phyloP scores from a whole-genome alignment of 2,329 filamentous ascomycete species.

The Didymella keratinophila region DNA sequence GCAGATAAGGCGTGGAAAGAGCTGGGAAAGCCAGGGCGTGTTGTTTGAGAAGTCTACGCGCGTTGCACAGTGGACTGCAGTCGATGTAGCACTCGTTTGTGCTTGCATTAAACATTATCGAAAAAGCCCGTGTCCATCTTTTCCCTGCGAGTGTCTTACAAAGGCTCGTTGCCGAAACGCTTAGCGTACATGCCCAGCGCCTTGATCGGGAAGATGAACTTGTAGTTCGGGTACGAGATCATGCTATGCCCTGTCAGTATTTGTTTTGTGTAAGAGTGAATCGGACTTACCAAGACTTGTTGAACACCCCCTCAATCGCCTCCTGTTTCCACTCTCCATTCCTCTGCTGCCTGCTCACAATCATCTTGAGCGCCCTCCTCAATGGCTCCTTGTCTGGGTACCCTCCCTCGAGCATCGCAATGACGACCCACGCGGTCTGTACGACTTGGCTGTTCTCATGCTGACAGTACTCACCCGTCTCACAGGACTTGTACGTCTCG shows the following conservation, averaged over 20 bases:
- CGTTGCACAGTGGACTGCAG: too few relatives aligned
- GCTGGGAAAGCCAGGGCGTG: too few relatives aligned
- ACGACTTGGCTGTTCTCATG: constrained; percentile 87
- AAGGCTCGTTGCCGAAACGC: constrained; percentile 40
- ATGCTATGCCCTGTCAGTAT: constrained; percentile 64
- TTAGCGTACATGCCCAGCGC: constrained; percentile 86
- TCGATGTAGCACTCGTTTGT: too few relatives aligned
- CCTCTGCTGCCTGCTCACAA: constrained; percentile 83
- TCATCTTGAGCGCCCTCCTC: constrained; percentile 75
- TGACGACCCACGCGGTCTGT: constrained; percentile 89
- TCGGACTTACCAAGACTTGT: constrained; percentile 83
- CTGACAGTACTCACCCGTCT: constrained; percentile 76
- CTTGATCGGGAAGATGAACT: constrained; percentile 94
- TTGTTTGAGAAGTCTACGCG: too few relatives aligned
- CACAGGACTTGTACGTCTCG: constrained; percentile 88
- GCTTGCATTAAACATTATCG: background rate
- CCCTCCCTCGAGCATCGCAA: constrained; percentile 81
- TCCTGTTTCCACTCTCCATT: constrained; percentile 97
- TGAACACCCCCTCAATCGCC: constrained; percentile 97
- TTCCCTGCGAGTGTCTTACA: background rate
- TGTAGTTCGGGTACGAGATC: constrained; percentile 99
- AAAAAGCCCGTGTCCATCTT: background rate
- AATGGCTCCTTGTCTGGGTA: constrained; percentile 80
- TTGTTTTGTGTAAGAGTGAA: background rate
- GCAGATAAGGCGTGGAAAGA: background rate